phyloP scores from a whole-genome alignment of 2,329 filamentous ascomycete genomes.

The Epichloe sp. region DNA sequence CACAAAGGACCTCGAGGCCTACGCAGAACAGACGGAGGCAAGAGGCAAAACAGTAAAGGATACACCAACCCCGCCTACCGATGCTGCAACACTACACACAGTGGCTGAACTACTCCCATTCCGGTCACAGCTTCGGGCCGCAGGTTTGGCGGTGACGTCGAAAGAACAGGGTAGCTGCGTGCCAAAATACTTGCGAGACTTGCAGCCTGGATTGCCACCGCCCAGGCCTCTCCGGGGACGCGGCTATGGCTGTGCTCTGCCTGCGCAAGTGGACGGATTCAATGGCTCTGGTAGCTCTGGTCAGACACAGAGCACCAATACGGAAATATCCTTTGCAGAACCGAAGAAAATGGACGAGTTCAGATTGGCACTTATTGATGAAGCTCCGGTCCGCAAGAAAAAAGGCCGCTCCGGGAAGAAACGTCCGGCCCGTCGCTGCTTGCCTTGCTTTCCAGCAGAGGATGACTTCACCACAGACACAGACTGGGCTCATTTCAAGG shows the following conservation, averaged over 20 bases:
- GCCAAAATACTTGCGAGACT: conserved; percentile 8
- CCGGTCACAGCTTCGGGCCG: conserved; percentile 37
- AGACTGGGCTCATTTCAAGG: conserved; percentile 13
- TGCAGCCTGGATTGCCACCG: not conserved
- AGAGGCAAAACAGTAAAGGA: conserved; percentile 24
- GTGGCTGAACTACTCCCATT: conserved; percentile 41
- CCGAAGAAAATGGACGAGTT: conserved; percentile 19
- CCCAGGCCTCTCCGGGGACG: not conserved
- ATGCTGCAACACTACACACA: conserved; percentile 34
- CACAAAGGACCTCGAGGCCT: conserved; percentile 17
- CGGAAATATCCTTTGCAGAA: conserved; percentile 19
- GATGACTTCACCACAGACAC: conserved; percentile 12
- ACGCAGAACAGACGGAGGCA: conserved; percentile 21
- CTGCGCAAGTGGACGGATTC: conserved; percentile 18
- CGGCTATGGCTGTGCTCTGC: not conserved
- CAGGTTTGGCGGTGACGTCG: conserved; percentile 44
- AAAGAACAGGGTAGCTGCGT: conserved; percentile 25
- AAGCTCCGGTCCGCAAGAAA: conserved; percentile 13
- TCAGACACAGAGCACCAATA: conserved; percentile 14
- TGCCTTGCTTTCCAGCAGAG: conserved; percentile 17
- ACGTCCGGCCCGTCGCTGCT: conserved; percentile 12
- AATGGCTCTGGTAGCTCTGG: conserved; percentile 6
- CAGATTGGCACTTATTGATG: conserved; percentile 21
- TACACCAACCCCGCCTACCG: conserved; percentile 27
- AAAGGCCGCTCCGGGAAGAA: conserved; percentile 8